A percentile compares a stretch with the other conserved stretches of the same genome.
These are phyloP conservation scores for Ceratocystis huliohia DNA, from an alignment of 2,329 filamentous ascomycete genomes.

Conservation along the genomic window DNA sequence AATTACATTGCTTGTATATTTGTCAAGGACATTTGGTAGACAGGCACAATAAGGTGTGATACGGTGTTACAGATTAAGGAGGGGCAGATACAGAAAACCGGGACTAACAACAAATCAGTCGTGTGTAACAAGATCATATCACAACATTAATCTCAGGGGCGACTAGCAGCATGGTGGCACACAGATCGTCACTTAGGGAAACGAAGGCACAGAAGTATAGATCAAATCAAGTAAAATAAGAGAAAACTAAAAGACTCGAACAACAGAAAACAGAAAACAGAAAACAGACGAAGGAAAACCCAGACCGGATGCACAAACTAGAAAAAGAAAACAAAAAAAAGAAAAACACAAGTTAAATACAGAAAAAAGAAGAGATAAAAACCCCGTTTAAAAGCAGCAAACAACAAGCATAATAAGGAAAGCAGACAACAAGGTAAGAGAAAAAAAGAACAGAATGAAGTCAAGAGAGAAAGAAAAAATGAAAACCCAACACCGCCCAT, in stretches of 20 bases:
- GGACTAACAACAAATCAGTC: no score
- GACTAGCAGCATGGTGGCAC: not conserved
- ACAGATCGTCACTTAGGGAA: not conserved
- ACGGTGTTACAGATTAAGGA: no score
- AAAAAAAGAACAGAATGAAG: slow-evolving; percentile 27
- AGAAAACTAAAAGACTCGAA: no score
- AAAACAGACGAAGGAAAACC: slow-evolving; percentile 17
- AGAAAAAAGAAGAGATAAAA: slow-evolving; percentile 26
- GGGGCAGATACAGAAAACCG: no score
- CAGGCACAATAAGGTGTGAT: no score
- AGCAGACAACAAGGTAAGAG: slow-evolving; percentile 27
- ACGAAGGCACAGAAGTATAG: not conserved
- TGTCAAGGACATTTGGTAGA: no score
- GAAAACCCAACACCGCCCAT: slow-evolving; percentile 16
- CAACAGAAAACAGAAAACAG: slow-evolving; percentile 22
- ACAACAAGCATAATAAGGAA: not conserved
- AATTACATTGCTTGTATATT: no score
- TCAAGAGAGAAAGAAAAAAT: slow-evolving; percentile 23
- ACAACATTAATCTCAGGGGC: no score
- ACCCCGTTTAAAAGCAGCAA: slow-evolving; percentile 23
- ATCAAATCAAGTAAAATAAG: slow-evolving; percentile 17
- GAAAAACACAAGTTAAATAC: not conserved
- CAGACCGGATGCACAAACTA: slow-evolving; percentile 11
- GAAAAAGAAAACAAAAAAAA: slow-evolving; percentile 4
- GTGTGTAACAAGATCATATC: no score